Conservation (phyloP, 164 flowering plant genomes). For the Akebia trifoliata region DNA sequence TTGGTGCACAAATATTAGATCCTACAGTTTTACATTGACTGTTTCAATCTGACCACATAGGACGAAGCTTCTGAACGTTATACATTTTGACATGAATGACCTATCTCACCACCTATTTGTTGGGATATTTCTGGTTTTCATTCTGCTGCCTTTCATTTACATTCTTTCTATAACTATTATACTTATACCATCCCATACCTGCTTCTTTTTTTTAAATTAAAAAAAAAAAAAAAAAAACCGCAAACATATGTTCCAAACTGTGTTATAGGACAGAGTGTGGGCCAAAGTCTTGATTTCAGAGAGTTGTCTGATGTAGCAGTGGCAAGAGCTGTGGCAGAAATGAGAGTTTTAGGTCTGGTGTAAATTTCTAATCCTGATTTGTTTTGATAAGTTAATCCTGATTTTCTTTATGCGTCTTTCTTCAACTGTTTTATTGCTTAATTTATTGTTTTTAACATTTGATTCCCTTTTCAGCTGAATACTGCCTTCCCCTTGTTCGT, state of each 20-base stretch:
- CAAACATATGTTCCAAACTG: slow-evolving; percentile 5
- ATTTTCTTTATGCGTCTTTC: neutral
- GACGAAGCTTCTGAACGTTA: too few relatives aligned
- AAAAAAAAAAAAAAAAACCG: too few relatives aligned
- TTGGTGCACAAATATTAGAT: too few relatives aligned
- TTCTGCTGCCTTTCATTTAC: too few relatives aligned
- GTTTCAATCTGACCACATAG: too few relatives aligned
- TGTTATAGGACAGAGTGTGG: slow-evolving; percentile 64
- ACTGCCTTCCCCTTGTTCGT: slow-evolving; percentile 85
- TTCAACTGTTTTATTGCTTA: slow-evolving; percentile 1
- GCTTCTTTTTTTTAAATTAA: neutral
- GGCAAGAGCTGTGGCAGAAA: slow-evolving; percentile 97
- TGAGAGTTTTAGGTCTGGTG: slow-evolving; percentile 74
- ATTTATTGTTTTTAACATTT: neutral
- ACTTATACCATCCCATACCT: neutral
- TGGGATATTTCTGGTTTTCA: too few relatives aligned
- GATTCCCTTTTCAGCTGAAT: slow-evolving; percentile 55
- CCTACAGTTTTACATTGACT: too few relatives aligned
- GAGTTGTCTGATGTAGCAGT: slow-evolving; percentile 86
- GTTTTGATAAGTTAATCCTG: too few relatives aligned
- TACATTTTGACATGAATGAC: too few relatives aligned
- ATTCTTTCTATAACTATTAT: too few relatives aligned
- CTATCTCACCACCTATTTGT: too few relatives aligned
- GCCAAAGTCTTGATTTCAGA: slow-evolving; percentile 60
- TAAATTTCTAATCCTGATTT: neutral